Base-by-base conservation (phyloP, 805 yeast genomes). In the Metschnikowia picachoensis region DNA sequence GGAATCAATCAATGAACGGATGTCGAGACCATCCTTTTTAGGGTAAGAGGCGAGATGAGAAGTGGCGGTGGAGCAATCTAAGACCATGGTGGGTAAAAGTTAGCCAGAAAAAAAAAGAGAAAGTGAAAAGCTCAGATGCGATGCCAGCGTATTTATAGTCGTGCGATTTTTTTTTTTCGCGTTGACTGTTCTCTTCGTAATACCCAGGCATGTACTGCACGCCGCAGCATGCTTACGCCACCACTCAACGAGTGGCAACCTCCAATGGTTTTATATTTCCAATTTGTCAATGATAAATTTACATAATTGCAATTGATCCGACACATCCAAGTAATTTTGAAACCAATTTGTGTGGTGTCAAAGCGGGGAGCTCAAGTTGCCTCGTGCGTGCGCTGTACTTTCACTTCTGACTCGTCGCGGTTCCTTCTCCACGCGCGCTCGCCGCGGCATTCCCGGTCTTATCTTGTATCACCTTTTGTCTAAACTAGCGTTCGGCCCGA, bases 1-100 rank as follows among this genome's bases (percentile, higher is more conserved):
- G 42, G 97, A 89, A 74, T 94, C 96, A 86, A 94, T 87, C 69
- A 94, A 80, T 57, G 86, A 79, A 49, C 80, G 75, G 60, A 87
- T 85, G 53, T 86, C 83, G 57, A 94, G 78, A 54, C 99, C 99
- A 67, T 94, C 99, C 65, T 78, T 82, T 59, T 74, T 68, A 48
- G 77, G 53, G 77, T 88, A 92, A 51, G 78, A 67, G 50, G 78
- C 68, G 56, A 94, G 78, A 64, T 74, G 76, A 47, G 82, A 80
- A 52, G 85, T 61, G 56, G 97, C 98, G 54, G 77, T 75, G 35
- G 84, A 53, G 56, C 71, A 48, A 50, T 70, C 69, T 50, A 69
- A 67, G 51, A 62, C 67, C 69, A 66, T 66, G 55, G 48, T 56
- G 58, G 74, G 72, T 67, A 67, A 61, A 60, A 53, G 60, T 57